Evolutionary conservation across 352 stramenopile species (phyloP).

Genomic region (Pythium monospermum): DNA sequence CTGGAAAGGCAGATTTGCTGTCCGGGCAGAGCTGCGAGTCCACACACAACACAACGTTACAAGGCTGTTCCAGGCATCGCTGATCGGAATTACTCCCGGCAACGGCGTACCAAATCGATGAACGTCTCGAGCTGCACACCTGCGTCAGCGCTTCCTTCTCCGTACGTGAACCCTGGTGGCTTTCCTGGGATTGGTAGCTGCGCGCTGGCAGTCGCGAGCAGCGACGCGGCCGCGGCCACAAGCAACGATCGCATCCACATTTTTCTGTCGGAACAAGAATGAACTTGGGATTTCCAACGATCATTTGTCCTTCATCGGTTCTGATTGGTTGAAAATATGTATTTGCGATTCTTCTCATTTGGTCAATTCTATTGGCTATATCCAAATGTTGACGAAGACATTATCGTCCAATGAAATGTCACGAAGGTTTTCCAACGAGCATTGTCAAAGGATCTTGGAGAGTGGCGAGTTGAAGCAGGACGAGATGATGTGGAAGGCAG

Average conservation of each 20-base stretch:
- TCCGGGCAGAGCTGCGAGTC: slow-evolving; percentile 62
- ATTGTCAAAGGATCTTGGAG: too few species aligned
- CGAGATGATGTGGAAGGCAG: slow-evolving; percentile 8
- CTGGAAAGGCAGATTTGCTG: slow-evolving; percentile 64
- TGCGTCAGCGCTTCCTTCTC: slow-evolving; percentile 40
- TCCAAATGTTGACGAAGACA: too few species aligned
- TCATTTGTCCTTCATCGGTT: neutral
- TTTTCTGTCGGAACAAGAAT: neutral
- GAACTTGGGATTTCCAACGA: neutral
- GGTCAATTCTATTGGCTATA: slow-evolving; percentile 6
- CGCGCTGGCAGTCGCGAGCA: slow-evolving; percentile 16
- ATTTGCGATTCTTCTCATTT: slow-evolving; percentile 1
- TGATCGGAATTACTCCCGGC: too few species aligned
- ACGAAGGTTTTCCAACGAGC: too few species aligned
- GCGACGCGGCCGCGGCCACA: slow-evolving; percentile 8
- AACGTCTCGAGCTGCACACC: slow-evolving; percentile 80
- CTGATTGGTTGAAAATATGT: slow-evolving; percentile 21
- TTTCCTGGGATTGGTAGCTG: slow-evolving; percentile 60
- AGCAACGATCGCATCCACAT: slow-evolving; percentile 20
- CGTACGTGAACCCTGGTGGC: slow-evolving; percentile 60
- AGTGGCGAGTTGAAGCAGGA: too few species aligned
- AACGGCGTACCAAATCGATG: slow-evolving; percentile 56
- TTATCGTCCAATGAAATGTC: slow-evolving; percentile 15
- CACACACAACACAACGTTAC: neutral
- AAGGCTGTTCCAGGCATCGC: too few species aligned